Base-by-base conservation (phyloP, 805 yeast genomes). In the Metschnikowia santaceciliae region DNA sequence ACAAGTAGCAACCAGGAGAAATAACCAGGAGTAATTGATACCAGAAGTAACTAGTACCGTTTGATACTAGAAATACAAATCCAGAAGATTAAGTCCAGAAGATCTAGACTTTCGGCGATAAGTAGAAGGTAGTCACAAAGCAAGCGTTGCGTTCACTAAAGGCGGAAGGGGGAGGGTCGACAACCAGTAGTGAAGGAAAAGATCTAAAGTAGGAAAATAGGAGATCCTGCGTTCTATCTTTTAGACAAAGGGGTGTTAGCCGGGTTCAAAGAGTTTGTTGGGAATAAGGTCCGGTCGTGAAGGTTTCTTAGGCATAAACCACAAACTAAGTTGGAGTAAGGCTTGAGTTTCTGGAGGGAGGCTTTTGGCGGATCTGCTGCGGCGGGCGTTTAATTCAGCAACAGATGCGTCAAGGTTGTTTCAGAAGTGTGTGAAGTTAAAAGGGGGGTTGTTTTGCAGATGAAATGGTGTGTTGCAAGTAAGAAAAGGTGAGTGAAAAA, bases 301-400 rank as follows among this genome's bases (percentile, higher is more conserved):
- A 52, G 70, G 71, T 62, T 74, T 72, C 72, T 73, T 73, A 55
- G 74, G 76, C 78, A 74, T 74, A 71, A 64, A 72, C 61, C 60
- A 47, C 58, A 48, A 44, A 49, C 46, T 42, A 20, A 32, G 23
- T 13, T 20, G 26, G 20, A 15, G 15, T 19, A 17, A 42, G 46
- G 38, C 15, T 20, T 42, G 46, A 10, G 38, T 42, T 30, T 40
- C 11, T 30, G 15, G 22, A 15, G 34, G 22, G 8, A n/a, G 13
- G 22, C 10, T n/a, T 20, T 10, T 15, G 34, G 43, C 34, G 43
- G 34, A 17, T 40, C 20, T 40, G 43, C 46, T 42, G 46, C 37
- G 3, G 38, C n/a, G 5, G 22, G 23, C 8, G 17, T 37, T 15
- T 10, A 17, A 20, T 26, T 42, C 37, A 22, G 45, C 46, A 42